A percentile compares a stretch with the other conserved stretches of the same genome.
These are phyloP conservation scores for Pelargonium myrrhifolium DNA, from an alignment of 441 rosid genomes.

Conservation along the genomic window DNA sequence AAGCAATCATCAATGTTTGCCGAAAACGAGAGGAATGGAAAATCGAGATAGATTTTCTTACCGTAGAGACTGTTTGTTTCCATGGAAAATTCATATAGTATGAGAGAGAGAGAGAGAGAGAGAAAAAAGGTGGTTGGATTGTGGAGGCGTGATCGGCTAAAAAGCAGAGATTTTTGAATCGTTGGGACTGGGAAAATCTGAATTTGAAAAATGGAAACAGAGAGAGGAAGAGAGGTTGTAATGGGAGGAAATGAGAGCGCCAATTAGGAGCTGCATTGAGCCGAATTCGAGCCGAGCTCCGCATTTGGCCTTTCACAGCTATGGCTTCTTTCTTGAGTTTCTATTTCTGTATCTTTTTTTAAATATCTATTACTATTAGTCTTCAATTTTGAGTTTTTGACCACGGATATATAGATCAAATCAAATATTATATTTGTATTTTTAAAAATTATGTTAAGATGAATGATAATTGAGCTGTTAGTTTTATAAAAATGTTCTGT, in stretches of 20 bases:
- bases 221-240: not conserved
- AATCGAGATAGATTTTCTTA: not conserved
- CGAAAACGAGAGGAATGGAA: not conserved
- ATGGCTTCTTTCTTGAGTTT: too few species aligned
- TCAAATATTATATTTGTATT: too few species aligned
- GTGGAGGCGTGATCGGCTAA: not conserved
- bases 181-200: not conserved
- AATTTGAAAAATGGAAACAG: not conserved
- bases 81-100: not conserved
- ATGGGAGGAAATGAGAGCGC: not conserved
- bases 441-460: too few species aligned
- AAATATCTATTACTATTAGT: too few species aligned
- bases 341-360: too few species aligned
- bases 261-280: slow-evolving; percentile 1
- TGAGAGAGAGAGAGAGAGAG: too few species aligned
- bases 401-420: too few species aligned
- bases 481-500: too few species aligned
- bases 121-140: not conserved
- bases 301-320: too few species aligned
- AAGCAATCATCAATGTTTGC: not conserved
- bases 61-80: slow-evolving; percentile 5
- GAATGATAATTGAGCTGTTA: too few species aligned
- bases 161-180: not conserved
- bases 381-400: too few species aligned
- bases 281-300: too few species aligned